Percentiles rank a stretch among this genome's conserved stretches.
Conservation (phyloP, 768 basidiomycete genomes). For the Lactifluus pinguis region DNA sequence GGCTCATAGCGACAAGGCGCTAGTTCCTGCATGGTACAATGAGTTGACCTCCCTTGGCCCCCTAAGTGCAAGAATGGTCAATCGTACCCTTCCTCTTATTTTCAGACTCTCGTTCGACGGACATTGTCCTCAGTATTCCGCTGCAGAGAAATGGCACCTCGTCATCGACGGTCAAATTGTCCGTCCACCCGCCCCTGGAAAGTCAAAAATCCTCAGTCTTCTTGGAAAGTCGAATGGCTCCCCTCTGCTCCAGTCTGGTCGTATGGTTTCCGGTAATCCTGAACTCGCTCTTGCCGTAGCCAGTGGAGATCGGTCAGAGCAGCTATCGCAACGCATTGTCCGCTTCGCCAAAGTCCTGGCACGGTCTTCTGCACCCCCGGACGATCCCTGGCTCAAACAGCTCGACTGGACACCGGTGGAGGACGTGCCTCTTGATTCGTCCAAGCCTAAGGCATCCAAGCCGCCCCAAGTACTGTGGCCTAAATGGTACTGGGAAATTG, state of each 20-base stretch:
- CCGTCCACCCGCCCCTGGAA: conserved; percentile 37
- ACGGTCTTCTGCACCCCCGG: conserved; percentile 17
- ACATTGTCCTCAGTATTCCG: conserved; percentile 46
- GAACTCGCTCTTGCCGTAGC: conserved; percentile 42
- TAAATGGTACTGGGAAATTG: conserved; percentile 93
- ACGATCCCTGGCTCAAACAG: conserved; percentile 52
- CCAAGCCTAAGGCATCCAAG: conserved; percentile 19
- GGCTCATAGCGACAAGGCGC: background rate
- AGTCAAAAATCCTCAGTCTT: conserved; percentile 36
- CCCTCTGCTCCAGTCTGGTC: conserved; percentile 35
- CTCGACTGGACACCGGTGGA: conserved; percentile 54
- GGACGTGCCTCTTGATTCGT: background rate
- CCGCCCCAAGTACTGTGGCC: conserved; percentile 65
- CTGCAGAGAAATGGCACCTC: conserved; percentile 63
- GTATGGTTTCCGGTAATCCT: conserved; percentile 33
- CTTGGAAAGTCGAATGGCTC: conserved; percentile 41
- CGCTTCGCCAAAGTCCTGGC: conserved; percentile 32
- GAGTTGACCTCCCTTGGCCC: conserved; percentile 38
- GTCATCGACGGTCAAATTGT: conserved; percentile 26
- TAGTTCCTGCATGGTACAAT: conserved; percentile 48
- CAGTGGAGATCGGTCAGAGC: conserved; percentile 31
- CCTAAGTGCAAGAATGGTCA: conserved; percentile 32
- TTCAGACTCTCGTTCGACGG: conserved; percentile 54
- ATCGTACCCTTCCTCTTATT: conserved; percentile 57
- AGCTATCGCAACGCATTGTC: conserved; percentile 30